These are phyloP conservation scores for Vitis hybrid DNA, from an alignment of 177 flowering plant species.

Conservation along the genomic window DNA sequence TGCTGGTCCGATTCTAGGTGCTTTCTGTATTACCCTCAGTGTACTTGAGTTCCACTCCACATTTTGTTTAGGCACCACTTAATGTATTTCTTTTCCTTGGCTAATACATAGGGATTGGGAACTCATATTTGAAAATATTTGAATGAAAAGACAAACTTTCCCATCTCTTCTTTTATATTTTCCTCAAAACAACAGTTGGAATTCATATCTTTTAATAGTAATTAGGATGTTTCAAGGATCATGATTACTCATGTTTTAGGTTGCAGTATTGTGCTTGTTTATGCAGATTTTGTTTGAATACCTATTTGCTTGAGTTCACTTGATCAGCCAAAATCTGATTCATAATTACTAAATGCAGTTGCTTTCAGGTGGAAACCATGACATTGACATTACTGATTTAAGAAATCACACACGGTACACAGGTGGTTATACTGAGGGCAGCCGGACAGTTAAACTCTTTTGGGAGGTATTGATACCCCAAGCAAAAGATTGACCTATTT, in stretches of 20 bases:
- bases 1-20: no score
- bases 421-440: constrained; percentile 94
- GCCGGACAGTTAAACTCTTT: constrained; percentile 88
- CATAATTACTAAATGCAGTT: constrained; percentile 46
- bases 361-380: constrained; percentile 95
- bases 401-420: constrained; percentile 76
- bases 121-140: no score
- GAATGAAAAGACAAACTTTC: no score
- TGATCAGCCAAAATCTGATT: constrained; percentile 9
- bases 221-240: no score
- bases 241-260: background rate
- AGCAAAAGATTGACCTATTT: background rate
- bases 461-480: constrained; percentile 74
- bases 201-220: no score
- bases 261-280: background rate
- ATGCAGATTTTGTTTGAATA: constrained; percentile 1
- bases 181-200: no score
- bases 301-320: background rate
- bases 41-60: no score
- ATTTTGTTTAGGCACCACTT: no score
- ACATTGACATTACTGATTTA: constrained; percentile 87
- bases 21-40: no score
- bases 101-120: no score
- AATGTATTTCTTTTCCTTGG: no score
- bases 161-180: no score